Percentiles rank a stretch among this genome's conserved stretches.
phyloP scores from a whole-genome alignment of 306 rosid species.

The Vigna mungo region DNA sequence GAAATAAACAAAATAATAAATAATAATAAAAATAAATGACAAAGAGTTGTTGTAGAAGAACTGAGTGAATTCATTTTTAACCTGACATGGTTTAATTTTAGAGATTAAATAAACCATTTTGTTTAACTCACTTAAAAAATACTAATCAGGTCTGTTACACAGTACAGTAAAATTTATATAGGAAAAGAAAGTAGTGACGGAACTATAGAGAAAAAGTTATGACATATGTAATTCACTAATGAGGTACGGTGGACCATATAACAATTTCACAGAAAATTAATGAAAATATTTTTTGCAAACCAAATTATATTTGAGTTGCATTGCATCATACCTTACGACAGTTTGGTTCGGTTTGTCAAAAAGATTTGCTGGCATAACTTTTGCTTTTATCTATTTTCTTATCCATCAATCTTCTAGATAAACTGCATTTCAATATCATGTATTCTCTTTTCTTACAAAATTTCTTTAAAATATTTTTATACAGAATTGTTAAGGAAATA shows the following conservation, averaged over 20 bases:
- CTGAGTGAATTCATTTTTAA: too few species aligned
- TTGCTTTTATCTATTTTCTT: background rate
- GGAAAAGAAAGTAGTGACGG: background rate
- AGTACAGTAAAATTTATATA: background rate
- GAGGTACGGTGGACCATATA: background rate
- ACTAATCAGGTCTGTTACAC: too few species aligned
- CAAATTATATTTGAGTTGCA: constrained; percentile 3
- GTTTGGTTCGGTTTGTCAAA: constrained; percentile 32
- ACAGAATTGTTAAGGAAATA: background rate
- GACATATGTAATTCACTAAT: background rate
- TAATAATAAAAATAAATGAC: too few species aligned
- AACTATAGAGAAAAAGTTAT: background rate
- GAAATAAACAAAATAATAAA: too few species aligned
- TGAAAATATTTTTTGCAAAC: constrained; percentile 5
- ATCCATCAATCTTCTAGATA: constrained; percentile 21
- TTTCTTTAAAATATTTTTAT: background rate
- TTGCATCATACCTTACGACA: constrained; percentile 28
- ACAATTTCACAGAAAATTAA: constrained; percentile 15
- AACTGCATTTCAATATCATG: background rate
- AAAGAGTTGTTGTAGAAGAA: too few species aligned
- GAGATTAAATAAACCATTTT: too few species aligned
- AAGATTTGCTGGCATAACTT: background rate
- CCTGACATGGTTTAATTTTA: too few species aligned
- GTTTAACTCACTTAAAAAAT: too few species aligned
- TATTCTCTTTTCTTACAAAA: background rate